Conservation (phyloP, 441 rosid species). For the Adansonia rubrostipa region DNA sequence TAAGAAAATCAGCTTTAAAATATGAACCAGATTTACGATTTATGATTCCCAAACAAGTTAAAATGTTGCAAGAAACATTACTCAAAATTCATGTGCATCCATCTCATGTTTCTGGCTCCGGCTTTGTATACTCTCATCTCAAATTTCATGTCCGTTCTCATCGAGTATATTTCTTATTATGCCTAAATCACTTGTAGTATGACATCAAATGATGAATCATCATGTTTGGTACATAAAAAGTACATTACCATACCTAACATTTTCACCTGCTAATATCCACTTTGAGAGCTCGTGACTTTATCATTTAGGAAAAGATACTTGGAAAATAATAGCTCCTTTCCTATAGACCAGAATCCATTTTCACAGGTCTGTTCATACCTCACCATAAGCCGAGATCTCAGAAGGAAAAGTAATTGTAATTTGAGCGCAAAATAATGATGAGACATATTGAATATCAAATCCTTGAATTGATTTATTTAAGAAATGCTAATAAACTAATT, state of each 20-base stretch:
- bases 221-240: too few species aligned
- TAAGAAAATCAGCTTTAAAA: background rate
- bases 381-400: slow-evolving; percentile 13
- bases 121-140: background rate
- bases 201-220: too few species aligned
- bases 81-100: background rate
- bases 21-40: background rate
- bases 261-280: too few species aligned
- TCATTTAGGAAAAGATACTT: too few species aligned
- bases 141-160: background rate
- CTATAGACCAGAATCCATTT: too few species aligned
- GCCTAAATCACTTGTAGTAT: background rate
- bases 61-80: background rate
- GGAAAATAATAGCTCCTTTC: too few species aligned
- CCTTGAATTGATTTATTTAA: background rate
- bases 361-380: background rate
- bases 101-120: background rate
- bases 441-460: background rate
- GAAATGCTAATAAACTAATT: slow-evolving; percentile 6
- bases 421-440: slow-evolving; percentile 1
- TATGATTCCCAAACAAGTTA: slow-evolving; percentile 12
- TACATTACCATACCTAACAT: too few species aligned
- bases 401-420: background rate
- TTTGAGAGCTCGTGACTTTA: too few species aligned
- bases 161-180: background rate